A percentile compares a stretch with the other conserved stretches of the same genome.
These are phyloP conservation scores for Pestalotiopsis fici DNA, from an alignment of 2,329 filamentous ascomycete genomes.

Conservation along the genomic window DNA sequence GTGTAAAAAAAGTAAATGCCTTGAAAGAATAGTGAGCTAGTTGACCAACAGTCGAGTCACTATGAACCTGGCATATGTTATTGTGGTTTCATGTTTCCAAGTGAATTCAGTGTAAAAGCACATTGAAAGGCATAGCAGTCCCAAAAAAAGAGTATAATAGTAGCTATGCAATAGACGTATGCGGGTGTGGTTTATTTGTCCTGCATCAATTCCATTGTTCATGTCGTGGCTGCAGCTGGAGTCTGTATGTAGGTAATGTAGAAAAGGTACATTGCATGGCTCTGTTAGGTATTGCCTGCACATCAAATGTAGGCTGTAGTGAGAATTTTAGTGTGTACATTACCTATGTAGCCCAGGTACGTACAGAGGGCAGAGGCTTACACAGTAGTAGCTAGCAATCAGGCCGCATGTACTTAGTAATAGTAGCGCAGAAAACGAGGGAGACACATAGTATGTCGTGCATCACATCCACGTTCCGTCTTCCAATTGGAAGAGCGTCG, in stretches of 20 bases:
- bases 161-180: not conserved
- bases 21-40: too few relatives aligned
- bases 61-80: too few relatives aligned
- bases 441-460: constrained; percentile 7
- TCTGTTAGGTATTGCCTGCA: not conserved
- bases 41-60: too few relatives aligned
- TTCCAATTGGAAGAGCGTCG: constrained; percentile 10
- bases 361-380: not conserved
- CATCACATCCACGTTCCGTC: constrained; percentile 14
- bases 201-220: constrained; percentile 8
- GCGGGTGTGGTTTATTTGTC: not conserved
- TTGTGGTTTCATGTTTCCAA: too few relatives aligned
- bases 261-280: not conserved
- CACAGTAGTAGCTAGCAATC: not conserved
- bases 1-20: too few relatives aligned
- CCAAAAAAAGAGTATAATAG: not conserved
- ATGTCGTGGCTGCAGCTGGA: not conserved
- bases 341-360: not conserved
- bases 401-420: not conserved
- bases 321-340: too few relatives aligned
- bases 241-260: too few relatives aligned
- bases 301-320: too few relatives aligned
- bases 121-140: too few relatives aligned
- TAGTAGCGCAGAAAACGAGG: not conserved
- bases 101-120: too few relatives aligned